Evolutionary conservation across 1,284 basidiomycete genomes (phyloP).

Genomic region (Cryptococcus sp.): DNA sequence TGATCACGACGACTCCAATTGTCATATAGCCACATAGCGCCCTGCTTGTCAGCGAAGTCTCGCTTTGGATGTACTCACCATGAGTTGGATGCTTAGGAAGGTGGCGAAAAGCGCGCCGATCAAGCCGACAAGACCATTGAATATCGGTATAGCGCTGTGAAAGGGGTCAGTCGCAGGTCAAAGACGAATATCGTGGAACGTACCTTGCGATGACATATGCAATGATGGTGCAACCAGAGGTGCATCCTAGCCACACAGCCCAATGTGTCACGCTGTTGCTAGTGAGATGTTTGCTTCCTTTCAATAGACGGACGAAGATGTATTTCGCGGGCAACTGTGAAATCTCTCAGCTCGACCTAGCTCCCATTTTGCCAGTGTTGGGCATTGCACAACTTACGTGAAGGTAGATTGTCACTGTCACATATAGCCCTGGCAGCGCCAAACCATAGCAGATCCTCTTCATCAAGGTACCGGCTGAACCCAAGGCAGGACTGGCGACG

Average conservation of each 20-base stretch:
- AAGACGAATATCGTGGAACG: neutral
- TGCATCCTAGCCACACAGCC: constrained; percentile 34
- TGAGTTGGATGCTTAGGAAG: constrained; percentile 33
- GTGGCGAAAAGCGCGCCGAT: constrained; percentile 42
- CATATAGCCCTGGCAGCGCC: constrained; percentile 43
- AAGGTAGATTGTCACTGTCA: constrained; percentile 35
- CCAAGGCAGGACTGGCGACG: constrained; percentile 53
- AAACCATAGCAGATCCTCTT: constrained; percentile 49
- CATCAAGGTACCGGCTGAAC: constrained; percentile 50
- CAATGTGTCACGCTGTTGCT: constrained; percentile 34
- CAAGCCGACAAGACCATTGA: constrained; percentile 35
- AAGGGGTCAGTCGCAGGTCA: neutral
- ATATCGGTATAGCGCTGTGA: constrained; percentile 32
- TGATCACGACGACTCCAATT: constrained; percentile 17
- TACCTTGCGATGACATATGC: constrained; percentile 38
- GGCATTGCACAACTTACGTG: constrained; percentile 23
- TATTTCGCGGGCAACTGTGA: constrained; percentile 37
- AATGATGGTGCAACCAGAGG: constrained; percentile 22
- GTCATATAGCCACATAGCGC: constrained; percentile 39
- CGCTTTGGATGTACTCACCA: constrained; percentile 8
- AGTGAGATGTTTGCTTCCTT: constrained; percentile 36
- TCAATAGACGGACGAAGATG: constrained; percentile 38
- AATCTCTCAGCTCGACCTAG: constrained; percentile 49
- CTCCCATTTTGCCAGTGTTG: neutral
- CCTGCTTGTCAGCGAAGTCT: neutral